These are phyloP conservation scores for Trametes villosa DNA, from an alignment of 768 basidiomycete species.

Conservation along the genomic window DNA sequence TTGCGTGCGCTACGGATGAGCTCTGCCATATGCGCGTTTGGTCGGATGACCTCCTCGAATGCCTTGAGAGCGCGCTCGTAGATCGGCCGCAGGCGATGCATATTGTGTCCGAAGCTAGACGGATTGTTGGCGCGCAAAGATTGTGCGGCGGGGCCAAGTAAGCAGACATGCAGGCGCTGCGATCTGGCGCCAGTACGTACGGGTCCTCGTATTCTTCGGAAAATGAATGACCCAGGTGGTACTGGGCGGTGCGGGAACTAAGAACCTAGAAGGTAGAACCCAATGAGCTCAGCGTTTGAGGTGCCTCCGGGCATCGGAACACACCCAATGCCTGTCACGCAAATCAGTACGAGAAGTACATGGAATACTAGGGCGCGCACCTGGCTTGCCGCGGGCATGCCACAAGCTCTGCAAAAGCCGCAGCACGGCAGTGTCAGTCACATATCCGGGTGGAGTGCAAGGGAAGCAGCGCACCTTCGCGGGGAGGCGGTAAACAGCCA, in stretches of 20 bases:
- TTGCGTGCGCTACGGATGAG: constrained; percentile 55
- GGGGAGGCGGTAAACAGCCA: constrained; percentile 62
- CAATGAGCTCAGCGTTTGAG: not conserved
- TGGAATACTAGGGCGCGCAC: constrained; percentile 36
- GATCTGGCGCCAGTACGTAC: constrained; percentile 43
- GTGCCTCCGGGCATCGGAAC: not conserved
- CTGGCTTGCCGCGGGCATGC: constrained; percentile 73
- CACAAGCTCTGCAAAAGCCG: constrained; percentile 54
- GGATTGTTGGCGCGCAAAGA: not conserved
- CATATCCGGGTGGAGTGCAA: not conserved
- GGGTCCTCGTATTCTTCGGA: constrained; percentile 62
- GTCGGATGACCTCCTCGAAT: constrained; percentile 55
- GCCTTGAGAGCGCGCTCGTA: constrained; percentile 53
- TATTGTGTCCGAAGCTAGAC: constrained; percentile 53
- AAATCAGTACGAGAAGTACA: constrained; percentile 16
- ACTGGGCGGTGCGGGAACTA: constrained; percentile 66
- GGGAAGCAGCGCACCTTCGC: constrained; percentile 52
- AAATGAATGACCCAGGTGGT: constrained; percentile 62
- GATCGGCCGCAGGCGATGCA: constrained; percentile 61
- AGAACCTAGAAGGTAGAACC: constrained; percentile 47
- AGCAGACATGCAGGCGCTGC: constrained; percentile 2
- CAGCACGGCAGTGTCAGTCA: not conserved
- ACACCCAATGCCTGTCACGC: constrained; percentile 63
- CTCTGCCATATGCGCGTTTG: constrained; percentile 47
- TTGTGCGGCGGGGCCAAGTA: not conserved